Base-by-base conservation (phyloP, 257 asterid genomes). In the Solanum megistacrolobum region DNA sequence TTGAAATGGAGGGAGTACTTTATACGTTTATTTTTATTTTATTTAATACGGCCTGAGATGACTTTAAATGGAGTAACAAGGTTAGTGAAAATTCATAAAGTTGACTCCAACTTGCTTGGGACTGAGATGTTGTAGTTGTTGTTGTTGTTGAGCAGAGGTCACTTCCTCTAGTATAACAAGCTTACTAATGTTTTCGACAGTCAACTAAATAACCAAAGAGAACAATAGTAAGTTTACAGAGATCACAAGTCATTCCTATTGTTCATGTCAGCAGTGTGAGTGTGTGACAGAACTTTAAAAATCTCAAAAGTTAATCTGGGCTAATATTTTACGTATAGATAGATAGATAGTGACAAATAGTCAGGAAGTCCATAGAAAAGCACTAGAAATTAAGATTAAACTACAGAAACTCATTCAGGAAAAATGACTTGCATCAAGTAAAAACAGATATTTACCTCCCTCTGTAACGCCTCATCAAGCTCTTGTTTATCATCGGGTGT, bases 401-500 rank as follows among this genome's bases (percentile, higher is more conserved):
- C 73, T 83, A 16, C 43, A 13, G 20, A 27, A 78, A 12, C 7
- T 41, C n/a, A 78, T 41, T 38, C 38, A 14, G 66, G 39, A 12
- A 9, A 43, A 16, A 81, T 48, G 41, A 1, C 27, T 29, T 48
- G 85, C 69, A 82, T 82, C 12, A 4, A 20, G 43, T 48, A 48
- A 29, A 27, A 39, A 58, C 78, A 20, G 34, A 83, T 36, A 52
- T 68, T 89, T 91, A 92, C 94, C 93, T 92, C 94, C 66, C 94
- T 92, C 87, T 91, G 93, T 87, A 92, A 91, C 58, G 94, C 93
- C 89, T 92, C 94, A 86, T 92, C 94, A 35, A 91, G 93, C 88
- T 91, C 93, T 74, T 91, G 94, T 87, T 92, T 92, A 58, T 92
- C 94, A 86, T 92, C 94, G 7, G 94, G 94, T 20, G 93, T 92